Evolutionary conservation across 2,329 filamentous ascomycete species (phyloP).

Genomic region (Alternaria alternata): DNA sequence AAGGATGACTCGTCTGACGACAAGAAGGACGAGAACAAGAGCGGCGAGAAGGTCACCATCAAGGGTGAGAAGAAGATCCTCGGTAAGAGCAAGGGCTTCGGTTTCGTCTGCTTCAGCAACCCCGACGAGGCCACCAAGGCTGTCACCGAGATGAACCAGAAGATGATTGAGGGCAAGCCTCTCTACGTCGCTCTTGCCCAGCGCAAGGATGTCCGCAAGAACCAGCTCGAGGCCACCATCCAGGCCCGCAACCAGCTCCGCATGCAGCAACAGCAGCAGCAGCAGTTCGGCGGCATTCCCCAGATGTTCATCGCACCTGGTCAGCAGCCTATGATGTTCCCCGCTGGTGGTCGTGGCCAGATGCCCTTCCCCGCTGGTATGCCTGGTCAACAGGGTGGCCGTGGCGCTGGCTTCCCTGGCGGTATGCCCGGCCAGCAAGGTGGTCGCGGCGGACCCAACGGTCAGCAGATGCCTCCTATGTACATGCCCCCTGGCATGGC

Average conservation of each 20-base stretch:
- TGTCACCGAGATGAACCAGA: constrained; percentile 99
- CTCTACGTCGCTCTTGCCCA: constrained; percentile 97
- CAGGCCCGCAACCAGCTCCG: constrained; percentile 98
- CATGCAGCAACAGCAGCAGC: constrained; percentile 95
- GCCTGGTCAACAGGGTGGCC: constrained; percentile 78
- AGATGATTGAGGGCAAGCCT: constrained; percentile 96
- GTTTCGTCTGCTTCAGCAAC: constrained; percentile 99
- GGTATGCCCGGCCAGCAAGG: constrained; percentile 84
- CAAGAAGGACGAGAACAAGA: constrained; percentile 64
- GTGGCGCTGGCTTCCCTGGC: constrained; percentile 84
- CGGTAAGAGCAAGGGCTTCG: constrained; percentile 99
- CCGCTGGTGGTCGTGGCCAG: constrained; percentile 65
- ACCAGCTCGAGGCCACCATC: constrained; percentile 97
- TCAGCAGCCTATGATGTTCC: constrained; percentile 71
- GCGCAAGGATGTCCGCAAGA: constrained; percentile 99
- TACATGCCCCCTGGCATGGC: constrained; percentile 75
- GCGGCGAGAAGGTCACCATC: constrained; percentile 62
- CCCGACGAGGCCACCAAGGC: constrained; percentile 99
- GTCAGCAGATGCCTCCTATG: constrained; percentile 85
- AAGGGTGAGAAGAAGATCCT: constrained; percentile 71
- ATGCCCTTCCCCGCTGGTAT: constrained; percentile 68
- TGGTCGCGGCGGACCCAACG: constrained; percentile 78
- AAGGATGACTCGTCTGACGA: constrained; percentile 67
- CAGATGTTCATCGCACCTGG: constrained; percentile 92
- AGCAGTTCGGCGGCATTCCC: constrained; percentile 57